Evolutionary conservation across 805 yeast genomes (phyloP).

Genomic region (Kregervanrija delftensis): DNA sequence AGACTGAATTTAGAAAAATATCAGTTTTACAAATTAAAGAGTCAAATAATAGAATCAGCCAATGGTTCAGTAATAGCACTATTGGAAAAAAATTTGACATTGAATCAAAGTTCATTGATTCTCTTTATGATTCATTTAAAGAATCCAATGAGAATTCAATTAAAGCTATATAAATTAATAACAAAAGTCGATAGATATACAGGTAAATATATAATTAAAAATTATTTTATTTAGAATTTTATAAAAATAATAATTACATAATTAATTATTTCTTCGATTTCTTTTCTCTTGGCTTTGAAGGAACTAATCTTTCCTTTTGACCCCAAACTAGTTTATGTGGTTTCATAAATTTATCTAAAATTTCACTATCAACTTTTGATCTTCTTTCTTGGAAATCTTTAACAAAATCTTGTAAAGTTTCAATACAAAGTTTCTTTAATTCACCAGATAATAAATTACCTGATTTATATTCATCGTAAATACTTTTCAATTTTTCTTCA

Average conservation of each 20-base stretch:
- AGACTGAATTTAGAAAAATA: constrained; percentile 1
- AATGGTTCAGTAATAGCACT: constrained; percentile 16
- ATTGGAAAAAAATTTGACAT: constrained; percentile 17
- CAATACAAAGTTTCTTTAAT: constrained; percentile 82
- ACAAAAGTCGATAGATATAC: constrained; percentile 1
- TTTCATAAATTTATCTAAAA: constrained; percentile 65
- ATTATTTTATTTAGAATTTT: neutral
- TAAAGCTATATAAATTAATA: constrained; percentile 1
- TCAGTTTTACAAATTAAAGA: constrained; percentile 5
- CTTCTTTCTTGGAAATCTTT: constrained; percentile 77
- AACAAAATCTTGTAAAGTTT: constrained; percentile 72
- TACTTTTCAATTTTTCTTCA: constrained; percentile 63
- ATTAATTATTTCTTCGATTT: constrained; percentile 26
- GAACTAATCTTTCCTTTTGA: constrained; percentile 62
- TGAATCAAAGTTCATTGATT: constrained; percentile 8
- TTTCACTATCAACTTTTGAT: constrained; percentile 52
- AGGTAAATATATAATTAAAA: neutral
- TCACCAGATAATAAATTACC: constrained; percentile 92
- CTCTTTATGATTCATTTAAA: constrained; percentile 1
- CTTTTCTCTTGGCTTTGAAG: constrained; percentile 49
- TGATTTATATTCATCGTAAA: constrained; percentile 57
- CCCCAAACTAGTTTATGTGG: constrained; percentile 81
- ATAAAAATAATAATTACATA: neutral
- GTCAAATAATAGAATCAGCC: constrained; percentile 2
- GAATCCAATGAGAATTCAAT: neutral